Evolutionary conservation across 2,329 filamentous ascomycete species (phyloP), one percentile per base, ranked within the genome.

Genomic region (Pezicula radicicola): DNA sequence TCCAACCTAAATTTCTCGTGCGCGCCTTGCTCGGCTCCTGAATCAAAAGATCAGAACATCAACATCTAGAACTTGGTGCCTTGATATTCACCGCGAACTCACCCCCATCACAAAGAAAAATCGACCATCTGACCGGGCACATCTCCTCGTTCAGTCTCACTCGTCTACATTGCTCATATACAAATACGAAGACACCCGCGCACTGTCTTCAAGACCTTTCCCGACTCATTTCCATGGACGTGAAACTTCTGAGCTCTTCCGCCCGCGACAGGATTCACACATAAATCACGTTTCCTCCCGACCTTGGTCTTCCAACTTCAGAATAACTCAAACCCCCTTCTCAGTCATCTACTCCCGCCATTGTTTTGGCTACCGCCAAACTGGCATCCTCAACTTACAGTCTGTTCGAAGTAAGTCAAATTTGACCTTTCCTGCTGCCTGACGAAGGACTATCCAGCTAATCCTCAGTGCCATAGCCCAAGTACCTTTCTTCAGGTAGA

Each of bases 321-420:
- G 36, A 53, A 48, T 30, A 21, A 19, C 10, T 18, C 42, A 12
- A 39, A 19, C 19, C 21, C 10, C 33, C 33, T 39, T 39, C 46
- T 25, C 30, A 19, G 33, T 39, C 13, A 10, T 39, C 19, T 30
- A 30, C 25, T 37, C 13, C 48, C 37, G 35, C 39, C 15, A 27
- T 28, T 30, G 25, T 33, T 42, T 48, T 42, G 39, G 43, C 55
- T 44, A 66, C 65, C 65, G 64, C 50, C 63, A 68, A 68, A 54
- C 61, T 68, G 64, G 64, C 64, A 56, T 66, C 62, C 55, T 63
- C 65, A 60, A 65, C 61, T 43, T 66, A 66, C 48, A 59, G 51
- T 46, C 47, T 64, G 56, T 66, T 66, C 55, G 62, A 65, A 55
- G 66, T 68, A 57, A 60, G 64, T 63, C 7, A 21, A 40, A 48